phyloP scores from a whole-genome alignment of 1,284 basidiomycete genomes.

The Austropuccinia psidii region DNA sequence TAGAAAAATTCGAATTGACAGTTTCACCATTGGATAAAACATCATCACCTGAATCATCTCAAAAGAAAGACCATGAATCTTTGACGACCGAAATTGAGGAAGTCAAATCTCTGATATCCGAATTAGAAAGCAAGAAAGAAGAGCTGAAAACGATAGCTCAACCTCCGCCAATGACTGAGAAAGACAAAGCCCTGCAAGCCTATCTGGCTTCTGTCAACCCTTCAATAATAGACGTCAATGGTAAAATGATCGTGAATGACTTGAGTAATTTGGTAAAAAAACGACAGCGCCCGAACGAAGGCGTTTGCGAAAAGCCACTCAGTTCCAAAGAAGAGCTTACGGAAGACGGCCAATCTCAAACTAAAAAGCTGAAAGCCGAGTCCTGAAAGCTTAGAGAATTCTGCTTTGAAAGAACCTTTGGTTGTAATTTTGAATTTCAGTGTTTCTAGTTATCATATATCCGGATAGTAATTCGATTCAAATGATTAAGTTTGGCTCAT shows the following conservation, averaged over 20 bases:
- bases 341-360: no score
- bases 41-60: not conserved
- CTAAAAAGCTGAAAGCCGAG: no score
- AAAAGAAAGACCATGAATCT: not conserved
- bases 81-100: slow-evolving; percentile 1
- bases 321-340: no score
- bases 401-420: no score
- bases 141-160: slow-evolving; percentile 14
- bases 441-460: no score
- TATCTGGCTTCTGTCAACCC: slow-evolving; percentile 8
- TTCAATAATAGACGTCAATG: not conserved
- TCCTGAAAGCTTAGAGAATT: no score
- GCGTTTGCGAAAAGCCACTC: no score
- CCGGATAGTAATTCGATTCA: no score
- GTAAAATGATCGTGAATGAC: slow-evolving; percentile 1
- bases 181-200: slow-evolving; percentile 10
- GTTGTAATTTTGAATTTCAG: no score
- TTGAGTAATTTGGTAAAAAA: slow-evolving; percentile 22
- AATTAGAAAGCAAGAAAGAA: slow-evolving; percentile 17
- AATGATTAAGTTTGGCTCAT: no score
- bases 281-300: not conserved
- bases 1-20: no score
- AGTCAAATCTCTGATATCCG: not conserved
- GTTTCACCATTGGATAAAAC: no score
- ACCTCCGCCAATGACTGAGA: not conserved